A percentile compares a stretch with the other conserved stretches of the same genome.
Conservation (phyloP, 257 asterid species). For the Verbascum thapsus region DNA sequence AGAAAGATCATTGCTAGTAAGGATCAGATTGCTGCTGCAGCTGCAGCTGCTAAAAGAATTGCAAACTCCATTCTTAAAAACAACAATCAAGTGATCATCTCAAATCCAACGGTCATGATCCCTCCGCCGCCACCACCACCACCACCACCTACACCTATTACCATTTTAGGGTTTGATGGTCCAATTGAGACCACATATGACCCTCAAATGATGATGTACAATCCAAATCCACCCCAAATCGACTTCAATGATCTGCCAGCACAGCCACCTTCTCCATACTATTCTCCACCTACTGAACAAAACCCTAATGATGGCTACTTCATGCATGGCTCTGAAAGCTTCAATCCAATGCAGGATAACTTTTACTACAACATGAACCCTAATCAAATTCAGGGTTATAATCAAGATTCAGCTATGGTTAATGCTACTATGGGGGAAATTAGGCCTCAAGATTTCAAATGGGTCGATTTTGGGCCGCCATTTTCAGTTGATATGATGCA, state of each 20-base stretch:
- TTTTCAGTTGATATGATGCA: conserved; percentile 18
- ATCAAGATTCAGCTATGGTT: conserved; percentile 31
- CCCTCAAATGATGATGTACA: conserved; percentile 1
- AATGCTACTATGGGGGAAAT: conserved; percentile 36
- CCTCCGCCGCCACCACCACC: not conserved
- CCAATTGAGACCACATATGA: conserved; percentile 12
- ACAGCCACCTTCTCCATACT: conserved; percentile 23
- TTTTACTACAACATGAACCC: not conserved
- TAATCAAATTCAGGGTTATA: not conserved
- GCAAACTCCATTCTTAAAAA: conserved; percentile 16
- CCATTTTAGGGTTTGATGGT: conserved; percentile 27
- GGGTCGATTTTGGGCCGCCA: conserved; percentile 19
- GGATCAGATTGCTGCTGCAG: not conserved
- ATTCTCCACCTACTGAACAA: conserved; percentile 17
- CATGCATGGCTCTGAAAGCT: no score
- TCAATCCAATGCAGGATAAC: not conserved
- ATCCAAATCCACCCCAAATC: conserved; percentile 23
- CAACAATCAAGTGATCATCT: not conserved
- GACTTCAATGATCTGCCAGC: conserved; percentile 29
- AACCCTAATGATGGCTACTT: no score
- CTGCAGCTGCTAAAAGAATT: not conserved
- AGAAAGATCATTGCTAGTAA: conserved; percentile 50
- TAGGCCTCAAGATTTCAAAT: conserved; percentile 22
- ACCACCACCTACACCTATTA: not conserved
- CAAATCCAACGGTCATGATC: conserved; percentile 9